A percentile compares a stretch with the other conserved stretches of the same genome.
Evolutionary conservation across 768 basidiomycete genomes (phyloP).

Genomic region (Pisolithus sp.): DNA sequence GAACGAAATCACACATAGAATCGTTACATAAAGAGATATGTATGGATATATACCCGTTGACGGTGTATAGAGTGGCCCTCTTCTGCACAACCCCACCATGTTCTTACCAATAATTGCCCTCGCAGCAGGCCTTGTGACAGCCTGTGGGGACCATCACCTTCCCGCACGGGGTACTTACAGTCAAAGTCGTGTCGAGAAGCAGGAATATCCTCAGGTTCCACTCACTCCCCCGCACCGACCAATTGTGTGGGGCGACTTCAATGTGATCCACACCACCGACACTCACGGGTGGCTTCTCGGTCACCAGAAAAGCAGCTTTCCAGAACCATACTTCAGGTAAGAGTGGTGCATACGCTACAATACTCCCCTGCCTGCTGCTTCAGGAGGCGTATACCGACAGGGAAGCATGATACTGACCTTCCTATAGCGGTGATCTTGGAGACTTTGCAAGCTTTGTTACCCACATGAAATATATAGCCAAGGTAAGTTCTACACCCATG

Average conservation of each 20-base stretch:
- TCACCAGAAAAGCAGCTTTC: conserved; percentile 66
- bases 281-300: conserved; percentile 80
- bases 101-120: conserved; percentile 13
- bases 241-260: conserved; percentile 85
- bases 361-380: not conserved
- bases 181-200: conserved; percentile 28
- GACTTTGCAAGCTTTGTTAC: conserved; percentile 79
- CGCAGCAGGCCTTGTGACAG: conserved; percentile 10
- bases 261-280: conserved; percentile 83
- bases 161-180: conserved; percentile 22
- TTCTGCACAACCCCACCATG: not conserved
- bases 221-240: conserved; percentile 55
- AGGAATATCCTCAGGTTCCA: conserved; percentile 34
- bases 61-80: too few relatives aligned
- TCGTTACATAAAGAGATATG: too few relatives aligned
- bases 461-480: conserved; percentile 73
- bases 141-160: conserved; percentile 13
- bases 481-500: conserved; percentile 28
- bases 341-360: conserved; percentile 3
- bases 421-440: conserved; percentile 56
- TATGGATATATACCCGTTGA: too few relatives aligned
- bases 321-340: conserved; percentile 70
- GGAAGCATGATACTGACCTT: not conserved
- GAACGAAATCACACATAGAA: too few relatives aligned
- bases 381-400: not conserved